A percentile compares a stretch with the other conserved stretches of the same genome.
These are phyloP conservation scores for Leccinum solheimii DNA, from an alignment of 1,284 basidiomycete species.

Conservation along the genomic window DNA sequence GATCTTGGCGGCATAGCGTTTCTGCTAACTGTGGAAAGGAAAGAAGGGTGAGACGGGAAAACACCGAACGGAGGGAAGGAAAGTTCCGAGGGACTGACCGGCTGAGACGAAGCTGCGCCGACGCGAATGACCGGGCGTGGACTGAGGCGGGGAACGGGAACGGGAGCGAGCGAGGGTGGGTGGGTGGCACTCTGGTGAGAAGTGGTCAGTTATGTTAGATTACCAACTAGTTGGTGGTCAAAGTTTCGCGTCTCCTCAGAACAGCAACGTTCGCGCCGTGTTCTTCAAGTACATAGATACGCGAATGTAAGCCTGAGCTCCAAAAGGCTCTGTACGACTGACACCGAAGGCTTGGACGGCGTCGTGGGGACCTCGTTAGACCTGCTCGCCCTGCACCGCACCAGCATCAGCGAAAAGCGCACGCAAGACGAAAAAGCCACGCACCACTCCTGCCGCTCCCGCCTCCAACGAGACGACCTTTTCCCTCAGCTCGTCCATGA, in stretches of 20 bases:
- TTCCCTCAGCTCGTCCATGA: constrained; percentile 59
- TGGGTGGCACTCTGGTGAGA: too few relatives aligned
- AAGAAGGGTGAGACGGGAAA: neutral
- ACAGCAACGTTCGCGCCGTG: constrained; percentile 56
- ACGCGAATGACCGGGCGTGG: too few relatives aligned
- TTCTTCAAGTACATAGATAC: constrained; percentile 54
- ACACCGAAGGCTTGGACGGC: constrained; percentile 50
- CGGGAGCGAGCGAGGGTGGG: too few relatives aligned
- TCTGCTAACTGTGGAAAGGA: constrained; percentile 58
- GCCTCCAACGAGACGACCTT: constrained; percentile 50
- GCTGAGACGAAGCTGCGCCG: too few relatives aligned
- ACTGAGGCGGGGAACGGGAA: too few relatives aligned
- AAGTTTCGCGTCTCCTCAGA: constrained; percentile 48
- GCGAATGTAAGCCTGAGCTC: constrained; percentile 61
- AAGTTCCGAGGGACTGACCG: too few relatives aligned
- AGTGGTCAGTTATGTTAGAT: too few relatives aligned
- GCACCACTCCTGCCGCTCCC: constrained; percentile 57
- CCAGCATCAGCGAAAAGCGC: neutral
- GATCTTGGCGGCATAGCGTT: constrained; percentile 80
- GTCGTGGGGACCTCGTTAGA: constrained; percentile 33
- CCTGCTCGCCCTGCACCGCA: constrained; percentile 40
- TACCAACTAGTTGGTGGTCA: too few relatives aligned
- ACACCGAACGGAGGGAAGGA: too few relatives aligned
- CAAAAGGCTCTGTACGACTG: constrained; percentile 53
- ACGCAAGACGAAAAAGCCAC: constrained; percentile 14